Evolutionary conservation across 2,329 filamentous ascomycete genomes (phyloP), one percentile per base, ranked within the genome.

Genomic region (Cladosporium sp.): DNA sequence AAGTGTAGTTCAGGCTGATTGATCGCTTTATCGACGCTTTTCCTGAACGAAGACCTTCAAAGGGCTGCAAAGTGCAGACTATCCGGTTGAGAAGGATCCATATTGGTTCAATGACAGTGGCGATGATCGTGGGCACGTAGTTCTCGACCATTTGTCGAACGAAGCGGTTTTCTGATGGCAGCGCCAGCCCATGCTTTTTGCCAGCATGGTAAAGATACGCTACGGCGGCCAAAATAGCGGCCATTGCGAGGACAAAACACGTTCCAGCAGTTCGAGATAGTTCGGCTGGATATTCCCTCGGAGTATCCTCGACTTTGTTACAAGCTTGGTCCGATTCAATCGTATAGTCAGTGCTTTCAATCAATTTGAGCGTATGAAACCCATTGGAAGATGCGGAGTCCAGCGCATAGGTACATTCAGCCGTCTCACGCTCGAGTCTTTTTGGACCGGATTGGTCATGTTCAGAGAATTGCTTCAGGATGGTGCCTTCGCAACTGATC

Each of bases 41-140:
- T 0, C 77, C 74, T 4, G 58, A 54, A 16, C 70, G 69, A 0
- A 84, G 64, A 11, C 78, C 72, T 2, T 77, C 70, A 14, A 81
- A 76, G 0, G 81, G 81, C 31, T 81, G 76, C 0, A 84, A 56
- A 8, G 82, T 60, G 38, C 78, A 82, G 0, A 82, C 57, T 0
- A 78, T 50, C 0, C 81, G 70, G 40, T 81, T 83, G 0, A 85
- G 53, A 0, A 83, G 59, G 0, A 81, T 65, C 76, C 81, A 82
- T 1, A 79, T 70, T 0, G 81, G 80, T 34, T 85, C 81, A 0
- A 83, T 68, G 0, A 82, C 49, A 0, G 81, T 83, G 0, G 79
- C 76, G 3, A 83, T 66, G 0, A 72, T 68, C 0, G 78, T 82
- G 0, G 81, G 81, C 0, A 83, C 63, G 45, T 82, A 83, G 43